Base-by-base conservation (phyloP, 2,329 filamentous ascomycete species). In the Paecilomyces dactylethromorphus region DNA sequence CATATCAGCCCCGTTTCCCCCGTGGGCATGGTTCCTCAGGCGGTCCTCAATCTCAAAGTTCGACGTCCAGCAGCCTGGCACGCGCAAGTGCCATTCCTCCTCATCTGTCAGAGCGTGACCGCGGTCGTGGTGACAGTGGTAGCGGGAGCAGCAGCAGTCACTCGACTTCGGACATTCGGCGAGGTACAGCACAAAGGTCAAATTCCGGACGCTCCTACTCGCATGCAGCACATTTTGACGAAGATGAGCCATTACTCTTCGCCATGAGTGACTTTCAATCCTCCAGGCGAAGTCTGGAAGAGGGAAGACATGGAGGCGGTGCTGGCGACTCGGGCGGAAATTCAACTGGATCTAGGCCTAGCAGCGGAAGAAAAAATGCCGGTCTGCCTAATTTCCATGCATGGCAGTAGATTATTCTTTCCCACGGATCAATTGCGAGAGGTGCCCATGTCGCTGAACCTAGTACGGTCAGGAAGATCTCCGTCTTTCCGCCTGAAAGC, bases 261-360 rank as follows among this genome's bases (percentile, higher is more conserved):
- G 74, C 76, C 35, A 79, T 79, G 76, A 79, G 76, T 58, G 76
- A 79, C 56, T 76, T 78, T 57, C 74, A 74, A 8, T 72, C 66
- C 45, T 74, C 75, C 8, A 69, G 76, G 45, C 71, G 76, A 55
- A 78, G 76, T 58, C 63, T 77, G 24, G 76, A 78, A 59, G 76
- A 78, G 62, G 69, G 70, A 33, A 64, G 72, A 32, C 68, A 71
- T 53, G 67, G 69, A 26, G 72, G 68, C 54, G 69, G 71, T 57
- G 66, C 68, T 26, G 61, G 62, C 18, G 72, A 72, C 54, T 67
- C 69, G 3, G 63, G 62, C 59, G 65, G 63, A 39, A 65, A 56
- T 21, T 58, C 59, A 31, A 60, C 65, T 54, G 67, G 66, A 32
- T 74, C 70, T 3, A 64, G 74, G 52, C 70, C 73, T 53, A 73